A percentile compares a stretch with the other conserved stretches of the same genome.
These are phyloP conservation scores for Amanita pseudoporphyria DNA, from an alignment of 768 basidiomycete species.

Conservation along the genomic window DNA sequence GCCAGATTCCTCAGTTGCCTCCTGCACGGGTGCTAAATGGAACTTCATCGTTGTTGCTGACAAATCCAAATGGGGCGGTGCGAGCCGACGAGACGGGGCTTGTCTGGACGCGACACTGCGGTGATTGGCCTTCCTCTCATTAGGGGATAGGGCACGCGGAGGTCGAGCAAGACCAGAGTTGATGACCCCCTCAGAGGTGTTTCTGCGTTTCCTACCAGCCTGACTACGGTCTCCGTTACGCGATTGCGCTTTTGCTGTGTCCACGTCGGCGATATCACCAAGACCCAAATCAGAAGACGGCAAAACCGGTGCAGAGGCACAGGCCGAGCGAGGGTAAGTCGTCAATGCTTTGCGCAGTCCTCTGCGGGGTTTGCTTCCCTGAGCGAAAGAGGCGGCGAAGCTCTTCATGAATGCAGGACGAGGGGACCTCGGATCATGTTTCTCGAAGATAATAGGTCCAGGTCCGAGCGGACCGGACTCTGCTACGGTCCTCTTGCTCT, in stretches of 20 bases:
- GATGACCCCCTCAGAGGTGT: not conserved
- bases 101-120: conserved; percentile 2
- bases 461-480: too few relatives aligned
- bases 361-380: conserved; percentile 9
- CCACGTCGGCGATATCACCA: conserved; percentile 7
- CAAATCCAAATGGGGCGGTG: conserved; percentile 5
- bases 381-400: conserved; percentile 9
- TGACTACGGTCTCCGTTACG: not conserved
- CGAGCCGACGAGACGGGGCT: conserved; percentile 4
- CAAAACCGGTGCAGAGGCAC: conserved; percentile 25
- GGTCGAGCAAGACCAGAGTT: conserved; percentile 3
- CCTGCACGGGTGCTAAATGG: not conserved
- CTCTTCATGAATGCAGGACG: conserved; percentile 17
- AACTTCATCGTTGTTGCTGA: not conserved
- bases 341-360: conserved; percentile 21
- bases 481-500: too few relatives aligned
- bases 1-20: not conserved
- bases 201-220: conserved; percentile 2
- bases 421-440: conserved; percentile 31
- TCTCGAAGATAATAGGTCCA: conserved; percentile 8
- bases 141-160: conserved; percentile 14
- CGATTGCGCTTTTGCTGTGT: conserved; percentile 13
- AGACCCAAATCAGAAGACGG: conserved; percentile 8
- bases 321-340: conserved; percentile 32
- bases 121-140: conserved; percentile 9